Base-by-base conservation (phyloP, 78 protist species). In the Cavenderia fasciculata region DNA sequence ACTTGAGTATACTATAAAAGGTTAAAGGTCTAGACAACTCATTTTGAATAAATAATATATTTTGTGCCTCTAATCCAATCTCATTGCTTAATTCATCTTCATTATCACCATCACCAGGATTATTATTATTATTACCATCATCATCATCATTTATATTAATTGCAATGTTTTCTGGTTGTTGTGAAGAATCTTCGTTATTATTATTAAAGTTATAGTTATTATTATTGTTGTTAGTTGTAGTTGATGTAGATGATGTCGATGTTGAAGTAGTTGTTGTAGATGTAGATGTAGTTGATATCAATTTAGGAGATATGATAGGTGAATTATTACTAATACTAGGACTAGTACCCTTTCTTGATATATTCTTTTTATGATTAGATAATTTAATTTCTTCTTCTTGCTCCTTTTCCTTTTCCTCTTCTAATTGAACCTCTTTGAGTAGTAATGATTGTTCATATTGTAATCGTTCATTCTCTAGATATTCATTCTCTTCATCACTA, bases 401-500 rank as follows among this genome's bases (percentile, higher is more conserved):
- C 47, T 49, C 34, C 12, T 7, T 19, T 33, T 3, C 19, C 2
- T 3, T 23, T 27, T n/a, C 31, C 7, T 4, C 6, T 46, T 51
- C 43, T 27, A 29, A 11, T 27, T 70, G 38, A 19, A 1, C 57
- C 44, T 54, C 52, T 33, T 74, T 44, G 68, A 59, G 27, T 11
- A 40, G 31, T 23, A 56, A n/a, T n/a, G 11, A 56, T 8, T 56
- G 62, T 14, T 51, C 31, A 44, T 52, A 72, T 2, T 72, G 5
- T 52, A 23, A 18, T 41, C 29, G 23, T n/a, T 69, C 75, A 4
- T 11, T 69, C 3, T 21, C 27, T 1, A 69, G 75, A n/a, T 31
- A 69, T 31, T 69, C 75, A 8, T 69, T 69, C 29, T 69, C 75
- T 43, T 69, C 75, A 4, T 69, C 75, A 43, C 75, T 69, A 38